Percentiles rank a stretch among this genome's conserved stretches.
These are phyloP conservation scores for Thuja plicata DNA, from an alignment of 83 land plant species.

Conservation along the genomic window DNA sequence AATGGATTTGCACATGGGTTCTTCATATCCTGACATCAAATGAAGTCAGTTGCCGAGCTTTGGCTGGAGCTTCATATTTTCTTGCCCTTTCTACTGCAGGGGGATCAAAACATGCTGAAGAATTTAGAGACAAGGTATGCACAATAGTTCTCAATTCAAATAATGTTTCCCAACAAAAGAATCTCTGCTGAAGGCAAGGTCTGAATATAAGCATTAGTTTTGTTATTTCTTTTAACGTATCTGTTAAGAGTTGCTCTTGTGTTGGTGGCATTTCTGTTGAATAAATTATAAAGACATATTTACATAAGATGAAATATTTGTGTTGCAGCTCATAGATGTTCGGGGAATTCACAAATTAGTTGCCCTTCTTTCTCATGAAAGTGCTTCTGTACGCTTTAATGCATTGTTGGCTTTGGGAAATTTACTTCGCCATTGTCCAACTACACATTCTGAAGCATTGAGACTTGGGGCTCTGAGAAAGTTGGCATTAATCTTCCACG, in stretches of 20 bases:
- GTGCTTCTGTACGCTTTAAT: slow-evolving; percentile 4
- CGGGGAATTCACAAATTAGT: slow-evolving; percentile 1
- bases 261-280: not conserved
- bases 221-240: not conserved
- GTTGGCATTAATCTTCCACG: slow-evolving; percentile 1
- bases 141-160: not conserved
- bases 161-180: not conserved
- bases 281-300: not conserved
- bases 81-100: slow-evolving; percentile 15
- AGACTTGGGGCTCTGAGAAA: slow-evolving; percentile 3
- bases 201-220: not conserved
- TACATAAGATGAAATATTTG: not conserved
- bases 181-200: not conserved
- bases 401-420: slow-evolving; percentile 9
- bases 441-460: not conserved
- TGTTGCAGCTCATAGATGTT: slow-evolving; percentile 7
- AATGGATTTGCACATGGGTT: not conserved
- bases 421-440: slow-evolving; percentile 13
- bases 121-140: slow-evolving; percentile 9
- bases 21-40: slow-evolving; percentile 5
- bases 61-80: slow-evolving; percentile 13
- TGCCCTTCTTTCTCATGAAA: slow-evolving; percentile 11
- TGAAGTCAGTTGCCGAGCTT: slow-evolving; percentile 7
- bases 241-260: not conserved
- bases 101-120: slow-evolving; percentile 5